Conservation (phyloP, 371 early-diverging fungal genomes). For the Lichtheimia hyalospora region DNA sequence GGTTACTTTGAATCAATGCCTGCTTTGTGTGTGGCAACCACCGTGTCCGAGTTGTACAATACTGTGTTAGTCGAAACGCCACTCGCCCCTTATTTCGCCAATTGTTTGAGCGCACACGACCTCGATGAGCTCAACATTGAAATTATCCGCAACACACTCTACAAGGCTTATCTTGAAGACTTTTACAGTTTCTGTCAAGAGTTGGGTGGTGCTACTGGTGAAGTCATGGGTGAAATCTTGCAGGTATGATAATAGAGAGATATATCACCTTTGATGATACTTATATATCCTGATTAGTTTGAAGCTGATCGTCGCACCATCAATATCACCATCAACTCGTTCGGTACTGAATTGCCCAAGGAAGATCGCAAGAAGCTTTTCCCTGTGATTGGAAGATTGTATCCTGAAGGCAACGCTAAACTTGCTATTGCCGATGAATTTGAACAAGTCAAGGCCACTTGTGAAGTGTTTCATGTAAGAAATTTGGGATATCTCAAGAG, state of each 20-base stretch:
- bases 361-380: constrained; percentile 94
- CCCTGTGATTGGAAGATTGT: constrained; percentile 89
- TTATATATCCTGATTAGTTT: constrained; percentile 59
- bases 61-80: constrained; percentile 97
- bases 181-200: constrained; percentile 87
- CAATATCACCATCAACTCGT: constrained; percentile 98
- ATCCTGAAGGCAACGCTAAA: constrained; percentile 86
- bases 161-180: constrained; percentile 98
- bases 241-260: constrained; percentile 50
- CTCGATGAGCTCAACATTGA: constrained; percentile 98
- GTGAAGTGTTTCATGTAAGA: constrained; percentile 83
- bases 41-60: constrained; percentile 92
- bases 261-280: not conserved
- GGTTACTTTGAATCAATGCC: constrained; percentile 97
- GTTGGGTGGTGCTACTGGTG: constrained; percentile 88
- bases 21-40: constrained; percentile 96
- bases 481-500: not conserved
- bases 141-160: constrained; percentile 97
- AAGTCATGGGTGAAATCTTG: constrained; percentile 92
- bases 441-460: constrained; percentile 86
- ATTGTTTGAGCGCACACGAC: constrained; percentile 95
- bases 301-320: constrained; percentile 97
- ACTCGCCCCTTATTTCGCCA: constrained; percentile 95
- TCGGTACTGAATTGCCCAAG: constrained; percentile 94
- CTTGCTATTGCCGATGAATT: constrained; percentile 91